phyloP scores from a whole-genome alignment of 345 rosid species.

The Mercurialis annua region DNA sequence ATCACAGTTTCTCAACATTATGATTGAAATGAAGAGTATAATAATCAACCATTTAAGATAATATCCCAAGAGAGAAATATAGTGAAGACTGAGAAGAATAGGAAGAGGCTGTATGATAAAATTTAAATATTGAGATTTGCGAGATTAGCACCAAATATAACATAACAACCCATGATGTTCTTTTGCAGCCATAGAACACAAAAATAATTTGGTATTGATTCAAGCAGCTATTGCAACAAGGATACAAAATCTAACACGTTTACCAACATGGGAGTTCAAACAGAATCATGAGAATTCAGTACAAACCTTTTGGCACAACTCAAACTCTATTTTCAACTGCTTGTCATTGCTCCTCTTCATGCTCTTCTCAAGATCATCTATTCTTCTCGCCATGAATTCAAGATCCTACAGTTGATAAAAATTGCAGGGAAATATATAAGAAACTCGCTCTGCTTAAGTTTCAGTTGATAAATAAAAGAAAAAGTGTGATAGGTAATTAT shows the following conservation, averaged over 20 bases:
- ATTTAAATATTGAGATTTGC: not conserved
- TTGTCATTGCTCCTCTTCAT: conserved; percentile 99
- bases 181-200: not conserved
- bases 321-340: conserved; percentile 77
- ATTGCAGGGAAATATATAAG: too few relatives aligned
- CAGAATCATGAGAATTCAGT: not conserved
- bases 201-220: not conserved
- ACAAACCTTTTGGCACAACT: conserved; percentile 54
- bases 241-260: too few relatives aligned
- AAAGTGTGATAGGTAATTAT: not conserved
- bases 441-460: too few relatives aligned
- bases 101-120: not conserved
- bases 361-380: conserved; percentile 94
- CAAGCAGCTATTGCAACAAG: too few relatives aligned
- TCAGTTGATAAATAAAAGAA: not conserved
- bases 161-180: not conserved
- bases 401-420: conserved; percentile 75
- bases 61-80: not conserved
- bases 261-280: not conserved
- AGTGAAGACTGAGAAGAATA: too few relatives aligned
- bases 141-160: not conserved
- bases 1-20: not conserved
- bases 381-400: conserved; percentile 72
- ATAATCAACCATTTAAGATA: not conserved
- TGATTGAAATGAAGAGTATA: not conserved